Base-by-base conservation (phyloP, 139 green algal genomes). In the Edaphochlamys debaryana region DNA sequence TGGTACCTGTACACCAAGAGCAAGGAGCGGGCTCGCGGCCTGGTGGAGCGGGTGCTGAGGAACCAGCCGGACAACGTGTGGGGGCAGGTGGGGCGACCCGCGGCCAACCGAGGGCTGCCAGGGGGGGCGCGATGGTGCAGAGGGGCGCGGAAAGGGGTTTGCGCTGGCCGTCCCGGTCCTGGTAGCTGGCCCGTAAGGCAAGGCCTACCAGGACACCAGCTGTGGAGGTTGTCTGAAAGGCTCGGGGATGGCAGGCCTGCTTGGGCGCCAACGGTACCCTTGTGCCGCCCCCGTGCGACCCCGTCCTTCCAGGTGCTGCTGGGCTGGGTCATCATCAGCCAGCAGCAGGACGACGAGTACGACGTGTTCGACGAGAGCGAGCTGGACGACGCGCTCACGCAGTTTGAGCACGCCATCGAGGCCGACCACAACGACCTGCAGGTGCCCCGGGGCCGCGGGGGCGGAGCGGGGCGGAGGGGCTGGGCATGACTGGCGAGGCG, bases 261-360 rank as follows among this genome's bases (percentile, higher is more conserved):
- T n/a, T n/a, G n/a, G n/a, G n/a, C n/a, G n/a, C n/a, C n/a, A n/a
- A n/a, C n/a, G n/a, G n/a, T n/a, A n/a, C n/a, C 60, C 60, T 4
- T 11, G 37, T 67, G 60, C n/a, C 25, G 6, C 58, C 58, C 58
- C 58, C 27, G 58, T 32, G n/a, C n/a, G n/a, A n/a, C n/a, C n/a
- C n/a, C n/a, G n/a, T n/a, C n/a, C n/a, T n/a, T n/a, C 29, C 75
- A 86, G 67, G 67, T 81, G 19, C 74, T 94, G 62, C 75, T 92
- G 82, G 92, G 90, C 1, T 95, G 92, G 90, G 90, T 92, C 42
- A 90, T 93, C 77, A 76, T 94, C 41, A 78, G 79, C 34, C 85
- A 89, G 85, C 86, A 93, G 66, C 73, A 81, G 42, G 86, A 88
- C 27, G 76, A 87, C 48, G 84, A 89, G 19, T 69, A 84, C 64